Evolutionary conservation across 176 grass and related monocot genomes (phyloP).

Genomic region (Eragrostis curvula): DNA sequence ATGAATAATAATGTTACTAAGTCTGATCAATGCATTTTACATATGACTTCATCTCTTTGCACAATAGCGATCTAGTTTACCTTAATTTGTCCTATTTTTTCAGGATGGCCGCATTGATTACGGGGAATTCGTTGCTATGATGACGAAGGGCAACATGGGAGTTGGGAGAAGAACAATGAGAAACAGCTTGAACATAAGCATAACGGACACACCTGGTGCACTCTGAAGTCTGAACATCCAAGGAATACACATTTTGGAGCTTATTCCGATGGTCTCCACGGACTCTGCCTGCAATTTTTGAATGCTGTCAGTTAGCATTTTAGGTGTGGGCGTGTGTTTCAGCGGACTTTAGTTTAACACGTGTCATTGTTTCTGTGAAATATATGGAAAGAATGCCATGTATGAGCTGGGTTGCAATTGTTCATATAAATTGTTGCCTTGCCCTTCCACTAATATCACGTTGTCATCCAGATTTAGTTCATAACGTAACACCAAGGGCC

Average conservation of each 20-base stretch:
- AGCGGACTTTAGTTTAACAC: constrained; percentile 1
- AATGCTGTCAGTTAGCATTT: constrained; percentile 26
- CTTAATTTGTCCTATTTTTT: not conserved
- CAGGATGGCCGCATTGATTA: constrained; percentile 72
- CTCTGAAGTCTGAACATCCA: constrained; percentile 34
- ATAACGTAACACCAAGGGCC: not conserved
- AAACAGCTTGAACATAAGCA: constrained; percentile 64
- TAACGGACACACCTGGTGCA: constrained; percentile 19
- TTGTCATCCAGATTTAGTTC: not conserved
- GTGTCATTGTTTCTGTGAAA: not conserved
- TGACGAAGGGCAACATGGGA: constrained; percentile 71
- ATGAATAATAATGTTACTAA: not conserved
- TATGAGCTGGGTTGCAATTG: constrained; percentile 19
- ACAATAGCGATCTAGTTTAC: not conserved
- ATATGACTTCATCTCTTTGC: not conserved
- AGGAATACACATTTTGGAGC: not conserved
- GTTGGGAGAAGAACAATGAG: constrained; percentile 61
- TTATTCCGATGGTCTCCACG: constrained; percentile 12
- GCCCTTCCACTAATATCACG: constrained; percentile 1
- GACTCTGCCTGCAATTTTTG: constrained; percentile 40
- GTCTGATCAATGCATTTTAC: not conserved
- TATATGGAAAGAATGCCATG: not conserved
- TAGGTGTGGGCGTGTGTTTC: constrained; percentile 36
- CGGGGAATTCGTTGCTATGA: constrained; percentile 75
- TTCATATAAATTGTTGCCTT: constrained; percentile 15